Conservation (phyloP, 495 filamentous ascomycete species). For the Aspergillus leporis region DNA sequence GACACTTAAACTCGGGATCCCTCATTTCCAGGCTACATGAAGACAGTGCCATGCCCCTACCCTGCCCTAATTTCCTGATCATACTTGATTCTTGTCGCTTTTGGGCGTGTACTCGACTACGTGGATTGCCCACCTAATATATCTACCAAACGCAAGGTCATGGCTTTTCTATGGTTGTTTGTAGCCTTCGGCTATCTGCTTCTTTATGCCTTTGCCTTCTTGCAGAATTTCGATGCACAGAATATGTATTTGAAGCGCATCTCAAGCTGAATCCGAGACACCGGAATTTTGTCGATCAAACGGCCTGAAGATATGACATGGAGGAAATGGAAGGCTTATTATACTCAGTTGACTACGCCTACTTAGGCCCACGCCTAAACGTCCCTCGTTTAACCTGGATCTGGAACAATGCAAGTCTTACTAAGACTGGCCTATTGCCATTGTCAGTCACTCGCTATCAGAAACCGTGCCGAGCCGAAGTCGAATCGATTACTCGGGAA, state of each 20-base stretch:
- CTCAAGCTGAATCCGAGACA: conserved; percentile 16
- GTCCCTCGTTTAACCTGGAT: not conserved
- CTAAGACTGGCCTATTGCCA: not conserved
- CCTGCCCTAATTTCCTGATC: not conserved
- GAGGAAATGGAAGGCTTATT: not conserved
- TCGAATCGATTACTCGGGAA: not conserved
- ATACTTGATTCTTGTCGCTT: not conserved
- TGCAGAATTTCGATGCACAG: conserved; percentile 24
- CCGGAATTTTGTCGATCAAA: not conserved
- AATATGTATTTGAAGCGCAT: conserved; percentile 19
- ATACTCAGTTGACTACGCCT: not conserved
- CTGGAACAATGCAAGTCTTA: not conserved
- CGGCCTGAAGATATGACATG: not conserved
- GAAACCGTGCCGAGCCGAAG: not conserved
- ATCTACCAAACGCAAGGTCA: conserved; percentile 7
- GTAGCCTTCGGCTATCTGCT: conserved; percentile 43
- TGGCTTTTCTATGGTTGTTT: conserved; percentile 41
- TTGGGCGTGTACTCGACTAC: not conserved
- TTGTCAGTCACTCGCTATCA: not conserved
- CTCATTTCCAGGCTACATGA: not conserved
- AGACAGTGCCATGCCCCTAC: not conserved
- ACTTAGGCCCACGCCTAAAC: not conserved
- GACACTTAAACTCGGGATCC: not conserved
- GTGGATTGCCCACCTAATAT: not conserved
- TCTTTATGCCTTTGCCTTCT: conserved; percentile 42